Base-by-base conservation (phyloP, 768 basidiomycete species). In the Xanthoconium stramineum region DNA sequence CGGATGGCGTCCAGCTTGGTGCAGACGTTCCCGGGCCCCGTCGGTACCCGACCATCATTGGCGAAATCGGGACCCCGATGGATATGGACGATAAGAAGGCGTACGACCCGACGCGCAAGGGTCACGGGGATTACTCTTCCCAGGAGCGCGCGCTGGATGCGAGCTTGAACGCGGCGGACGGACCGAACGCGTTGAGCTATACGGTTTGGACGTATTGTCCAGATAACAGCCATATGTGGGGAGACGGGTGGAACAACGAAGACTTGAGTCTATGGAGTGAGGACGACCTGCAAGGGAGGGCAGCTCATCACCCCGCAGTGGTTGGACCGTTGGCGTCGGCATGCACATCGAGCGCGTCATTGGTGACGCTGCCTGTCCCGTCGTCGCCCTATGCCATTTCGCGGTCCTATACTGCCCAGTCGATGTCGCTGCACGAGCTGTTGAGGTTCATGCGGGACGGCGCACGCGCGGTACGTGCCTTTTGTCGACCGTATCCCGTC, bases 171-270 rank as follows among this genome's bases (percentile, higher is more conserved):
- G 89, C 80, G 6, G 78, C 82, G 24, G 94, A 97, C 68, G 94
- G 91, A 0, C 67, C 72, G 11, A 92, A 92, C 61, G 79, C 71
- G 36, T 70, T 95, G 56, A 91, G 79, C 62, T 96, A 83, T 70
- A 94, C 93, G 45, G 74, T 92, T 10, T 97, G 94, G 94, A 89
- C 85, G 35, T 97, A 95, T 68, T 88, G 88, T 56, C 76, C 89
- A 0, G 90, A 96, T 62, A 86, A 86, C 65, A 78, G 77, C 28
- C 92, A 98, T 66, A 76, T 82, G 66, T 97, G 91, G 91, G 94
- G 96, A 14, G 96, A 99, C 72, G 86, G 86, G 1, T 99, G 95
- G 96, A 95, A 98, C 69, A 83, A 91, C 73, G 96, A 99, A 74
- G 96, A 98, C 74, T 70, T 98, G 56, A 93, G 90, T 60, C 59